Base-by-base conservation (phyloP, 768 basidiomycete genomes). In the Calocera viscosa region DNA sequence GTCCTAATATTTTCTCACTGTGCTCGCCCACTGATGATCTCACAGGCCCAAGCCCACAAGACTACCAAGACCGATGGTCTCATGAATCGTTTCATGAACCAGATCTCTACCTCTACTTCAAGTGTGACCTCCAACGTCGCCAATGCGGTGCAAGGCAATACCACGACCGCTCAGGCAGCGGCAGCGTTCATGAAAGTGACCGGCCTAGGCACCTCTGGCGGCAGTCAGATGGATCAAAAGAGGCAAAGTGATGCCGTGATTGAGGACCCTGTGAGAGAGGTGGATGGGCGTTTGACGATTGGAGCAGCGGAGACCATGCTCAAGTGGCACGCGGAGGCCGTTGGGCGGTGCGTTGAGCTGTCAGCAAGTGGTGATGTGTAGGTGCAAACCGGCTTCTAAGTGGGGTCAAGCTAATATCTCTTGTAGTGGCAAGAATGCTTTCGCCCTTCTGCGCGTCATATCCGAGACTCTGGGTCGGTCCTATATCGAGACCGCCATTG, bases 241-340 rank as follows among this genome's bases (percentile, higher is more conserved):
- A 40, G 80, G 83, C 66, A 77, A 80, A 32, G 80, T 73, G 63
- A 77, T 17, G 78, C 74, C 32, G 65, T 65, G 22, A 68, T 73
- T 19, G 93, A 93, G 70, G 91, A 93, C 65, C 85, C 85, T 19
- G 72, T 86, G 5, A 82, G 81, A 41, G 89, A 92, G 65, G 88
- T 89, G 69, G 95, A 98, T 72, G 95, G 95, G 12, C 71, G 85
- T 34, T 77, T 97, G 38, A 86, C 79, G 53, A 77, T 96, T 1
- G 84, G 86, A 41, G 78, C 85, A 11, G 90, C 93, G 1, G 93
- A 95, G 78, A 87, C 82, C 71, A 94, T 98, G 86, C 78, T 98
- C 17, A 91, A 86, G 75, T 97, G 95, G 94, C 96, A 99, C 76
- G 95, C 96, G 1, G 96, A 99, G 74, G 91, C 94, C 2, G 87